Evolutionary conservation across 352 stramenopile genomes (phyloP).

Genomic region (Phytophthora ramorum): DNA sequence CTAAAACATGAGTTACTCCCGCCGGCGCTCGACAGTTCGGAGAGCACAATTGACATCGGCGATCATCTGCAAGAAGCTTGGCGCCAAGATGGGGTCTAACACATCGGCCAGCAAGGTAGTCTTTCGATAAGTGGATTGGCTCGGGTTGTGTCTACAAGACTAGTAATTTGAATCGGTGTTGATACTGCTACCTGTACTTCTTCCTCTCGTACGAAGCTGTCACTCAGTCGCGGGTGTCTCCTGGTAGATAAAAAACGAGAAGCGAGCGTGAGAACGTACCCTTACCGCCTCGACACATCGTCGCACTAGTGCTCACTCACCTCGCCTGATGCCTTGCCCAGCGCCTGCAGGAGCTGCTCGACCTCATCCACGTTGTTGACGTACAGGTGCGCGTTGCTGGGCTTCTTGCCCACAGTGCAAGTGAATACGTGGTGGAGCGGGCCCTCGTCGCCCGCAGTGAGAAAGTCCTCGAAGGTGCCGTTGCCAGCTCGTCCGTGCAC

Average conservation of each 20-base stretch:
- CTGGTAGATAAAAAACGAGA: background rate
- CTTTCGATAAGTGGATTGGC: background rate
- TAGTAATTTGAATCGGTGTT: background rate
- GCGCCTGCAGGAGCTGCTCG: slow-evolving; percentile 76
- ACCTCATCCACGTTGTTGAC: slow-evolving; percentile 92
- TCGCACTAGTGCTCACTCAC: slow-evolving; percentile 21
- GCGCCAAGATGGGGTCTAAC: too few species aligned
- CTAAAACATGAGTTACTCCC: too few species aligned
- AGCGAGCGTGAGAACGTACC: background rate
- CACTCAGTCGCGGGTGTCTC: background rate
- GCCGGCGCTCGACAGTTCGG: too few species aligned
- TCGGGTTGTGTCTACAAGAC: background rate
- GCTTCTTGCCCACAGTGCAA: slow-evolving; percentile 93
- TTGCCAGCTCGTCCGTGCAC: slow-evolving; percentile 56
- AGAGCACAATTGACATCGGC: too few species aligned
- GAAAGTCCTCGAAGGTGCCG: slow-evolving; percentile 25
- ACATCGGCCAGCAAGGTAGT: too few species aligned
- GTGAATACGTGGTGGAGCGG: slow-evolving; percentile 90
- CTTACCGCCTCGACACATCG: background rate
- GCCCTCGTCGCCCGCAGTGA: slow-evolving; percentile 48
- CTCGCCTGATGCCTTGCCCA: slow-evolving; percentile 45
- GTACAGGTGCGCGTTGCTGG: slow-evolving; percentile 90
- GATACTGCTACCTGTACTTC: background rate
- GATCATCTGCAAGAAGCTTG: too few species aligned
- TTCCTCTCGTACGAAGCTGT: background rate